Conservation (phyloP, 345 rosid genomes). For the Salix udensis region DNA sequence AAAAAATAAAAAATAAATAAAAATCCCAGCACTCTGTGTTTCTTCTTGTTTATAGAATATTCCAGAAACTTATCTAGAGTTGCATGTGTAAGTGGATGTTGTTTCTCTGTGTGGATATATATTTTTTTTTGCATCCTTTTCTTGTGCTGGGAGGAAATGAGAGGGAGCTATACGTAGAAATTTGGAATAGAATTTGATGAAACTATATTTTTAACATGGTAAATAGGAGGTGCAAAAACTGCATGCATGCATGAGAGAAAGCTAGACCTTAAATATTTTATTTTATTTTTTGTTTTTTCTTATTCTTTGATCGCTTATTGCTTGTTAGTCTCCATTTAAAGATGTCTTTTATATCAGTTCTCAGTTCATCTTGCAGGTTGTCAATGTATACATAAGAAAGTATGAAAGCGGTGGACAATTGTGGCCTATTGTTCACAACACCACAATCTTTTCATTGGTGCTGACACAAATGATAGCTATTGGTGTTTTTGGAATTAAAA, state of each 20-base stretch:
- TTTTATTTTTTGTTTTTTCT: not conserved
- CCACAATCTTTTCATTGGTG: constrained; percentile 80
- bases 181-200: not conserved
- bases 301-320: not conserved
- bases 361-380: constrained; percentile 45
- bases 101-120: not conserved
- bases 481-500: constrained; percentile 76
- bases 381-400: constrained; percentile 63
- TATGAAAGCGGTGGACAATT: constrained; percentile 81
- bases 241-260: not conserved
- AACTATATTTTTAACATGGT: not conserved
- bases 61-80: not conserved
- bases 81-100: not conserved
- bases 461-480: constrained; percentile 78
- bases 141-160: not conserved
- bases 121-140: not conserved
- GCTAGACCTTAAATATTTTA: not conserved
- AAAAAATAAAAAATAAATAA: not conserved
- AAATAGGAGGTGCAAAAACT: not conserved
- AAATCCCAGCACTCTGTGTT: not conserved
- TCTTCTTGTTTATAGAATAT: not conserved
- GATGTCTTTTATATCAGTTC: not conserved
- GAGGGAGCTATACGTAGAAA: not conserved
- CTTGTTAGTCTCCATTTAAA: not conserved
- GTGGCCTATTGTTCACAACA: constrained; percentile 85